Evolutionary conservation across 768 basidiomycete species (phyloP), one percentile per base, ranked within the genome.

Genomic region (Mycena albidolilacea): DNA sequence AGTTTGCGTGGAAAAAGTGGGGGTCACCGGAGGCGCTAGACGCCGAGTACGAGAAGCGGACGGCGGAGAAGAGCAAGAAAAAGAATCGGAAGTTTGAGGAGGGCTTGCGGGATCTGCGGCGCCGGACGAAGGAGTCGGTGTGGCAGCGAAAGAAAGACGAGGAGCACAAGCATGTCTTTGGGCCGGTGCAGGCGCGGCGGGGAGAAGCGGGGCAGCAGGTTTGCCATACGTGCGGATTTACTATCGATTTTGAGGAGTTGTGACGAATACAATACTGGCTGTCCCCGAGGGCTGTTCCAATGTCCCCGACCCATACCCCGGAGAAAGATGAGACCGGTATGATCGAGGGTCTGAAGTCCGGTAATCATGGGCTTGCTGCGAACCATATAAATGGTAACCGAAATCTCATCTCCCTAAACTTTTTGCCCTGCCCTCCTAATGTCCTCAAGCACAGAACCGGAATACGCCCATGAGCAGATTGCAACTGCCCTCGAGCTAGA

Each of bases 1-100:
- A 92, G 57, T 98, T 97, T 82, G 97, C 98, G 6, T 98, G 93
- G 93, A 92, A 95, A 80, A 99, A 99, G 83, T 99, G 98, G 98
- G 97, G 96, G 0, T 95, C 96, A 1, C 88, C 95, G 10, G 97
- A 98, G 80, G 95, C 91, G 11, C 82, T 99, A 60, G 97, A 99
- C 78, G 88, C 87, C 7, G 97, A 98, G 79, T 99, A 92, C 81
- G 92, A 94, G 76, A 87, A 88, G 43, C 88, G 97, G 64, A 89
- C 88, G 64, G 87, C 86, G 23, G 95, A 95, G 78, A 97, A 97
- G 87, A 94, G 92, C 79, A 92, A 92, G 79, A 94, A 95, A 82
- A 94, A 95, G 86, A 94, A 94, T 76, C 95, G 92, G 81, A 99
- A 99, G 80, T 99, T 99, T 76, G 97, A 98, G 79, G 91, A 97